These are phyloP conservation scores for Exophiala oligosperma DNA, from an alignment of 2,329 filamentous ascomycete species.

Conservation along the genomic window DNA sequence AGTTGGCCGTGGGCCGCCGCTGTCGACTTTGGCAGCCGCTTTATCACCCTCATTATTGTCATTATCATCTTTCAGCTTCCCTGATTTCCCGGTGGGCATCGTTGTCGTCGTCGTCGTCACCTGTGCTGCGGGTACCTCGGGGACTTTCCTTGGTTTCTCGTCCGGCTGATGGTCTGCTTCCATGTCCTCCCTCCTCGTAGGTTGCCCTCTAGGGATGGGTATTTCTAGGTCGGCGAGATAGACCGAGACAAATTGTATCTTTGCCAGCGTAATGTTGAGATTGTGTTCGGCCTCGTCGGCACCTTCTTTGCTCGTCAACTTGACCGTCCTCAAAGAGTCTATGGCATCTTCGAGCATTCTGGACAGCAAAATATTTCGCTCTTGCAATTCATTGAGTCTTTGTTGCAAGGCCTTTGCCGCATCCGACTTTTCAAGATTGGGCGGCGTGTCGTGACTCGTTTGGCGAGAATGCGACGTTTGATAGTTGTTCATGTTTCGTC, in stretches of 20 bases:
- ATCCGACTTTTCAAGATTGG: not conserved
- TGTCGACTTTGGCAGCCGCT: not conserved
- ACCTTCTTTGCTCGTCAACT: conserved; percentile 30
- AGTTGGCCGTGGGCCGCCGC: too few relatives aligned
- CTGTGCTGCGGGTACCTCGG: not conserved
- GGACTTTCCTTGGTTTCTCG: too few relatives aligned
- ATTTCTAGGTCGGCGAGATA: conserved; percentile 43
- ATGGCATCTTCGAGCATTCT: conserved; percentile 43
- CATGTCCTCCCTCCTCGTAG: not conserved
- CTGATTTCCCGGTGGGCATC: not conserved
- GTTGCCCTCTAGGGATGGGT: conserved; percentile 27
- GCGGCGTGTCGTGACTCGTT: conserved; percentile 16
- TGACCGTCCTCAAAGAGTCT: conserved; percentile 39
- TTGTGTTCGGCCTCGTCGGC: conserved; percentile 29
- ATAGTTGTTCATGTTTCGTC: conserved; percentile 48
- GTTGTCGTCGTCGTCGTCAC: not conserved
- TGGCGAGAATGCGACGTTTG: conserved; percentile 36
- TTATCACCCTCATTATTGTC: not conserved
- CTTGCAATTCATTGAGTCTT: conserved; percentile 38
- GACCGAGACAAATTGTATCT: conserved; percentile 44
- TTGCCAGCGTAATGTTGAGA: conserved; percentile 40
- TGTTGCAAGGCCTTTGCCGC: conserved; percentile 1
- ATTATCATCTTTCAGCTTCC: not conserved
- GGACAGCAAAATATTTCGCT: conserved; percentile 43
- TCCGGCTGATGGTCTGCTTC: not conserved